Evolutionary conservation across 192 early-diverging fungal genomes (phyloP).

Genomic region (Gigaspora rosea): DNA sequence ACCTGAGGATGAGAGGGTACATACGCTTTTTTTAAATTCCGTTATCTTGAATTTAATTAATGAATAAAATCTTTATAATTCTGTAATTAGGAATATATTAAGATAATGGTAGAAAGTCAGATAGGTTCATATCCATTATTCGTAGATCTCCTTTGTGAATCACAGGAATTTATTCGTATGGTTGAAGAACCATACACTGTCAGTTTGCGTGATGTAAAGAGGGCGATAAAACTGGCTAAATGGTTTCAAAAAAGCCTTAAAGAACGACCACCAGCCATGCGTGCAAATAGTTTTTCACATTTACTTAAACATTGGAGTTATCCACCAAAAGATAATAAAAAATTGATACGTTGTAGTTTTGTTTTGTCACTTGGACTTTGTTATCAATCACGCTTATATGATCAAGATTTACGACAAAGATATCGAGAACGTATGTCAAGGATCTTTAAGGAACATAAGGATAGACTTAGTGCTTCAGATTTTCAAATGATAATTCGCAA

Average conservation of each 20-base stretch:
- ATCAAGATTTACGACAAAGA: too few relatives aligned
- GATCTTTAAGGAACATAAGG: background rate
- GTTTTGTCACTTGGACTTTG: too few relatives aligned
- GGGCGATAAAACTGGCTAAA: background rate
- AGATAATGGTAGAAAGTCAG: background rate
- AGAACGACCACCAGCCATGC: background rate
- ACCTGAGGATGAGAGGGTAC: background rate
- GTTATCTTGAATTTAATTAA: too few relatives aligned
- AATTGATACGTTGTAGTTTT: too few relatives aligned
- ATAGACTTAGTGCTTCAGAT: too few relatives aligned
- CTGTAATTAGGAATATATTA: background rate
- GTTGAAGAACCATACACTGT: conserved; percentile 21
- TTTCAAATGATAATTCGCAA: conserved; percentile 11
- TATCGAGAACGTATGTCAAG: background rate
- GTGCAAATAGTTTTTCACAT: background rate
- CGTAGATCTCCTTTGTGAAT: conserved; percentile 23
- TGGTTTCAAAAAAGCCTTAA: conserved; percentile 21
- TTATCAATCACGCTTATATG: too few relatives aligned
- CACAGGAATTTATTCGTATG: conserved; percentile 30
- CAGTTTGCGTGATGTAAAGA: conserved; percentile 29
- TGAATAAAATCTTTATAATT: too few relatives aligned
- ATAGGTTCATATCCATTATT: background rate
- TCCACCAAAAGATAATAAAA: too few relatives aligned
- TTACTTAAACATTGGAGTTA: background rate
- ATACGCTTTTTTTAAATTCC: too few relatives aligned